These are phyloP conservation scores for Polychytrium aggregatum DNA, from an alignment of 192 early-diverging fungal species.

Conservation along the genomic window DNA sequence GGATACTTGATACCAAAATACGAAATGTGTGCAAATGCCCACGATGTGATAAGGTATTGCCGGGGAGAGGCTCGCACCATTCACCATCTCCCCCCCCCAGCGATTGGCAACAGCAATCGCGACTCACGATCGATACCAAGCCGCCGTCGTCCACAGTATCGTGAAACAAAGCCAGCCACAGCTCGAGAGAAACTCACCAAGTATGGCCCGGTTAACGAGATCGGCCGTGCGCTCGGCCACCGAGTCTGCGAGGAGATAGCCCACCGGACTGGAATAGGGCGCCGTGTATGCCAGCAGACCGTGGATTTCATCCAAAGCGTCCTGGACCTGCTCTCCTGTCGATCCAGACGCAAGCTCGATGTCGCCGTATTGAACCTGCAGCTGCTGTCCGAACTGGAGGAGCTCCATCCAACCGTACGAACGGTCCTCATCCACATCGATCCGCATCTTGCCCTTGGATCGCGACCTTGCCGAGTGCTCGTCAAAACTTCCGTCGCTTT, in stretches of 20 bases:
- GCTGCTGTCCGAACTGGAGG: slow-evolving; percentile 39
- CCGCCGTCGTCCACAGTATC: too few relatives aligned
- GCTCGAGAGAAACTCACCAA: too few relatives aligned
- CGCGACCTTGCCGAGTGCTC: slow-evolving; percentile 20
- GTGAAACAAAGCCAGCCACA: too few relatives aligned
- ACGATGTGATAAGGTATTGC: too few relatives aligned
- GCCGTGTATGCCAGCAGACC: slow-evolving; percentile 23
- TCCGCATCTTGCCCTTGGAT: not conserved
- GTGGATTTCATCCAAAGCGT: slow-evolving; percentile 19
- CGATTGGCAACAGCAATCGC: too few relatives aligned
- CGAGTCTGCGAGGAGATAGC: slow-evolving; percentile 12
- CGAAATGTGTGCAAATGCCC: too few relatives aligned
- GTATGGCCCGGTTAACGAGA: slow-evolving; percentile 15
- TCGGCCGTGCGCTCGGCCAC: slow-evolving; percentile 13
- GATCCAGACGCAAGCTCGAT: slow-evolving; percentile 24
- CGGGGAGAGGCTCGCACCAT: too few relatives aligned
- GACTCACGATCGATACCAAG: too few relatives aligned
- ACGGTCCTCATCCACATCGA: slow-evolving; percentile 11
- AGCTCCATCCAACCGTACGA: slow-evolving; percentile 10
- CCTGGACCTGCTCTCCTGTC: slow-evolving; percentile 17
- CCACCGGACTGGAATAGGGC: slow-evolving; percentile 8
- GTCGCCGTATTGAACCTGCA: slow-evolving; percentile 41
- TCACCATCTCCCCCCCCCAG: too few relatives aligned
- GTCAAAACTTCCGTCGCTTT: slow-evolving; percentile 43
- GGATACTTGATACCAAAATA: too few relatives aligned